phyloP scores from a whole-genome alignment of 352 stramenopile species.

The Globisporangium recalcitrans region DNA sequence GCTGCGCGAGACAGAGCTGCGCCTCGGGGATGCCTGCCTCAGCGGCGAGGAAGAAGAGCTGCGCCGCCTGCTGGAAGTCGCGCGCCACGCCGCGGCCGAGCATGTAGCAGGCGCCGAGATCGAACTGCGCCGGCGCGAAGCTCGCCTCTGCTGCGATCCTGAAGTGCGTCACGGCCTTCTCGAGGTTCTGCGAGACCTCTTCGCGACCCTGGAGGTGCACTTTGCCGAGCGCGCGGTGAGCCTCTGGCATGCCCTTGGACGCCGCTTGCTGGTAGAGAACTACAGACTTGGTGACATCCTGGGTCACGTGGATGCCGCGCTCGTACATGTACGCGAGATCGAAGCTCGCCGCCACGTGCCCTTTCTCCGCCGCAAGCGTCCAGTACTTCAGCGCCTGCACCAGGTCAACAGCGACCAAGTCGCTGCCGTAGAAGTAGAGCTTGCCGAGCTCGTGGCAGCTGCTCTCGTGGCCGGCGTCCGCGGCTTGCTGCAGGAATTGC shows the following conservation, averaged over 20 bases:
- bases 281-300: conserved; percentile 51
- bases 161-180: conserved; percentile 50
- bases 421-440: conserved; percentile 55
- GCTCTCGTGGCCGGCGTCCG: conserved; percentile 57
- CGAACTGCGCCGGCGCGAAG: conserved; percentile 61
- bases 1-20: conserved; percentile 70
- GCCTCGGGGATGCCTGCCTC: conserved; percentile 56
- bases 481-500: conserved; percentile 57
- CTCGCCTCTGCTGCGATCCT: conserved; percentile 55
- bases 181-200: conserved; percentile 12
- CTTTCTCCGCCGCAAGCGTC: conserved; percentile 44
- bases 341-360: conserved; percentile 70
- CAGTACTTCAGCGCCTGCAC: conserved; percentile 57
- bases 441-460: conserved; percentile 76
- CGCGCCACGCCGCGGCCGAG: conserved; percentile 59
- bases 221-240: conserved; percentile 53
- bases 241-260: conserved; percentile 62
- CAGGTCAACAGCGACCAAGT: conserved; percentile 26
- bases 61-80: conserved; percentile 47
- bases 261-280: conserved; percentile 55
- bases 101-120: conserved; percentile 76
- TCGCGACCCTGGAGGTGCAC: conserved; percentile 40
- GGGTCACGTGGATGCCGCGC: conserved; percentile 54
- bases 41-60: conserved; percentile 69
- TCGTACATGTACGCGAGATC: conserved; percentile 76